These are phyloP conservation scores for Scenedesmus sp. DNA, from an alignment of 163 green algal genomes.

Conservation along the genomic window DNA sequence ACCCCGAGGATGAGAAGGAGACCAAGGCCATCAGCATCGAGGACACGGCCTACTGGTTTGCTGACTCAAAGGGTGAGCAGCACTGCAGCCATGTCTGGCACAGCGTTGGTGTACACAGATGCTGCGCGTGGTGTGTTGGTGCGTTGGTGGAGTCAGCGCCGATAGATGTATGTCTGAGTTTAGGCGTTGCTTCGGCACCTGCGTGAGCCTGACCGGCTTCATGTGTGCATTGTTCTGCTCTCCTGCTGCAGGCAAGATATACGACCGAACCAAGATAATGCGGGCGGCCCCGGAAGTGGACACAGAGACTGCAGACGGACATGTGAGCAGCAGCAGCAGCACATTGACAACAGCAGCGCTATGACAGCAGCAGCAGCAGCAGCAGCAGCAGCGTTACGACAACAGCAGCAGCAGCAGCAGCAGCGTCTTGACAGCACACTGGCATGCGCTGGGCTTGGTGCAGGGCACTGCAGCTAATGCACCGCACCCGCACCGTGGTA, in stretches of 20 bases:
- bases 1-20: constrained; percentile 6
- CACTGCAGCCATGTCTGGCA: no score
- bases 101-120: no score
- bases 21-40: constrained; percentile 18
- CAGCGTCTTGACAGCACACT: background rate
- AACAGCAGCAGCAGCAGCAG: background rate
- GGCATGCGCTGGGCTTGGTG: no score
- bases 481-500: no score
- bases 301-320: background rate
- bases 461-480: no score
- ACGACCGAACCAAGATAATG: background rate
- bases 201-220: background rate
- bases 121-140: no score
- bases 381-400: background rate
- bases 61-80: background rate
- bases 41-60: constrained; percentile 43
- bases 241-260: background rate
- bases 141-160: no score
- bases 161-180: no score
- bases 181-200: no score
- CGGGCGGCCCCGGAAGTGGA: background rate
- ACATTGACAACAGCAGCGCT: no score
- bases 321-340: background rate
- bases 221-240: background rate
- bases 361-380: background rate